Evolutionary conservation across 371 early-diverging fungal species (phyloP).

Genomic region (Rhizopus sp.): DNA sequence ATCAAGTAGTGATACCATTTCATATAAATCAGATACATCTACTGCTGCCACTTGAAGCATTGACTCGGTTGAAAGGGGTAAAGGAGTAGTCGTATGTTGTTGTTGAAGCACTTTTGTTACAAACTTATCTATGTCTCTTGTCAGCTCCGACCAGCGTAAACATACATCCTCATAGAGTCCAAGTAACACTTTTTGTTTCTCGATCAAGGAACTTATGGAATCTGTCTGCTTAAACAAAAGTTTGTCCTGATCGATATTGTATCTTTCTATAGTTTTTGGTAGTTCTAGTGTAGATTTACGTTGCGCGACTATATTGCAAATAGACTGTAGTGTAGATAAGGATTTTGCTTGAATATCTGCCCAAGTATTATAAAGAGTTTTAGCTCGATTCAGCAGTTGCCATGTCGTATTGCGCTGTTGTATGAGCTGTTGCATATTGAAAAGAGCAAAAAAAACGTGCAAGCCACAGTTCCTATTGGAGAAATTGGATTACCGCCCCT

Average conservation of each 20-base stretch:
- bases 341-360: slow-evolving; percentile 10
- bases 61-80: slow-evolving; percentile 24
- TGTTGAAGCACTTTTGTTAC: slow-evolving; percentile 2
- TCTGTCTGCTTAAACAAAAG: slow-evolving; percentile 28
- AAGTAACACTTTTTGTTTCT: slow-evolving; percentile 1
- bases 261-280: slow-evolving; percentile 1
- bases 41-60: slow-evolving; percentile 23
- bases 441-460: slow-evolving; percentile 1
- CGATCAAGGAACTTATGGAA: slow-evolving; percentile 9
- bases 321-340: slow-evolving; percentile 5
- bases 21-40: slow-evolving; percentile 12
- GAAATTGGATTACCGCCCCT: background rate
- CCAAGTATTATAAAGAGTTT: slow-evolving; percentile 21
- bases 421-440: slow-evolving; percentile 20
- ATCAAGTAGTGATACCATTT: slow-evolving; percentile 15
- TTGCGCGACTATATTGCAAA: slow-evolving; percentile 24
- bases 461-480: background rate
- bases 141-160: slow-evolving; percentile 12
- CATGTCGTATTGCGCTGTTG: slow-evolving; percentile 15
- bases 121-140: slow-evolving; percentile 14
- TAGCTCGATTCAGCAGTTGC: slow-evolving; percentile 11
- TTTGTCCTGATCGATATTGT: slow-evolving; percentile 6
- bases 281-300: slow-evolving; percentile 15
- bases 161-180: slow-evolving; percentile 8
- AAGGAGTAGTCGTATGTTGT: background rate